A percentile compares a stretch with the other conserved stretches of the same genome.
phyloP scores from a whole-genome alignment of 805 yeast genomes.

The Schwanniomyces sp. region DNA sequence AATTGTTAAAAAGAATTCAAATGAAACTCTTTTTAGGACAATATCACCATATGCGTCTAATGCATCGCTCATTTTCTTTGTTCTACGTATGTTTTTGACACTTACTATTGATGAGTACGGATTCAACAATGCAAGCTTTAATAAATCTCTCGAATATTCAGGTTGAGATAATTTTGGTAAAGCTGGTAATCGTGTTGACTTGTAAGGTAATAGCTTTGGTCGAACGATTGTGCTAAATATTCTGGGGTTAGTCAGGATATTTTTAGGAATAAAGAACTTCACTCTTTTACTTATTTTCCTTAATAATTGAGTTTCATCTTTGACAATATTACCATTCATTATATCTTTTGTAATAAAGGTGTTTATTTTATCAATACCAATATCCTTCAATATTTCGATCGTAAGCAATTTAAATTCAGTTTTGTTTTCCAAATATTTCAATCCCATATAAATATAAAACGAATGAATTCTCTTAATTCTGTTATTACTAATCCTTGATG shows the following conservation, averaged over 20 bases:
- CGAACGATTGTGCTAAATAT: conserved; percentile 3
- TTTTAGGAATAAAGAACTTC: neutral
- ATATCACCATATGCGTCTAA: conserved; percentile 9
- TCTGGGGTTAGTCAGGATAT: conserved; percentile 1
- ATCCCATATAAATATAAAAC: conserved; percentile 7
- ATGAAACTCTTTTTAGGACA: conserved; percentile 5
- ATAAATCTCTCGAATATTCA: neutral
- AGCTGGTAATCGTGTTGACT: conserved; percentile 3
- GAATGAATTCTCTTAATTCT: conserved; percentile 4
- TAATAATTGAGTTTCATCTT: neutral
- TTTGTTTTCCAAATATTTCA: conserved; percentile 6
- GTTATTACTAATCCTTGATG: neutral
- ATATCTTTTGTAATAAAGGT: neutral
- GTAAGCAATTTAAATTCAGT: neutral
- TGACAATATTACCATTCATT: neutral
- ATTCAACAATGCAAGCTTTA: conserved; percentile 4
- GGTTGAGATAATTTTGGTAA: conserved; percentile 3
- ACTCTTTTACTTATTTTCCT: conserved; percentile 1
- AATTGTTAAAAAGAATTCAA: conserved; percentile 4
- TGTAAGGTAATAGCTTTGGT: conserved; percentile 6
- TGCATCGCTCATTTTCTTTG: conserved; percentile 3
- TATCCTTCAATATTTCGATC: neutral
- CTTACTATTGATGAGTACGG: conserved; percentile 1
- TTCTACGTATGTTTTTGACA: neutral
- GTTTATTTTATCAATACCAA: neutral